These are phyloP conservation scores for Aspergillus kassunensis DNA, from an alignment of 495 filamentous ascomycete species.

Conservation along the genomic window DNA sequence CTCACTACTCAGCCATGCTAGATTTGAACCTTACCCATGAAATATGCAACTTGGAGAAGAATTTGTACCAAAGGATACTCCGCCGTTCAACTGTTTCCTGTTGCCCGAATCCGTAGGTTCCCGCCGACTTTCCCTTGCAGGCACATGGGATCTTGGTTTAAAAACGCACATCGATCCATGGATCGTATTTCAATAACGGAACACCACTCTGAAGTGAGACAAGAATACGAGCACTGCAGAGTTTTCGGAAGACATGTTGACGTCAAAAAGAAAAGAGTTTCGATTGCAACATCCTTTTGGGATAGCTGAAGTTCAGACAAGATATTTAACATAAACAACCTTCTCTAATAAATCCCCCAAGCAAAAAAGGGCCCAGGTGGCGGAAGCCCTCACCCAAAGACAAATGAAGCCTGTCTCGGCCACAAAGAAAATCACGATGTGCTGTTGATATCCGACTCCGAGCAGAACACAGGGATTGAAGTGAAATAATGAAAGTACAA, in stretches of 20 bases:
- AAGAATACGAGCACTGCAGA: too few species aligned
- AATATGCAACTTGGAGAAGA: too few species aligned
- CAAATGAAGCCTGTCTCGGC: neutral
- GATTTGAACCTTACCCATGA: neutral
- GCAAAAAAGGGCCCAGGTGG: neutral
- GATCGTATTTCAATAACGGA: too few species aligned
- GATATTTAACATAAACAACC: neutral
- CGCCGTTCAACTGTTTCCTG: neutral
- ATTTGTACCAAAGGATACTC: neutral
- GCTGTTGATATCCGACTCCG: slow-evolving; percentile 17
- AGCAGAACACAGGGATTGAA: slow-evolving; percentile 6
- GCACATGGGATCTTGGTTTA: too few species aligned
- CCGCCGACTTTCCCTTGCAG: too few species aligned
- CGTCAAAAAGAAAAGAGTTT: neutral
- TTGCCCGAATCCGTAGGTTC: neutral
- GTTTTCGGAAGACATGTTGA: too few species aligned
- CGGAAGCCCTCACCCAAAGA: neutral
- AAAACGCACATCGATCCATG: too few species aligned
- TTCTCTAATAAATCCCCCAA: neutral
- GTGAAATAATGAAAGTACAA: neutral
- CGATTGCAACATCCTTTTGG: neutral
- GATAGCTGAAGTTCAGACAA: neutral
- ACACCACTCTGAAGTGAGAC: too few species aligned
- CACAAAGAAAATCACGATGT: neutral
- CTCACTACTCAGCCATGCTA: neutral